Base-by-base conservation (phyloP, 768 basidiomycete genomes). In the Leccinum variicolor region DNA sequence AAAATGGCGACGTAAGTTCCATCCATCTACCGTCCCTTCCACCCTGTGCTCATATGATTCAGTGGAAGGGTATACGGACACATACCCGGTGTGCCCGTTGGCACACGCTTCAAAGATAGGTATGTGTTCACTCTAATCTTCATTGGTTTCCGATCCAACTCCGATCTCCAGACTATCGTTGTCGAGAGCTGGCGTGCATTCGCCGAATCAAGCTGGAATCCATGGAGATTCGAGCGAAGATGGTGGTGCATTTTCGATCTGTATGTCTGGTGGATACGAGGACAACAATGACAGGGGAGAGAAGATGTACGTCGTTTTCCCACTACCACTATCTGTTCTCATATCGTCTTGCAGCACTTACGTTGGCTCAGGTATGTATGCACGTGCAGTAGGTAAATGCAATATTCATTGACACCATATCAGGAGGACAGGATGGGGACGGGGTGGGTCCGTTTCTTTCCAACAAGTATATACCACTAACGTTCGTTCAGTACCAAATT, bases 271-370 rank as follows among this genome's bases (percentile, higher is more conserved):
- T 14, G 75, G 76, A 7, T 79, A 79, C 43, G 73, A 76, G 47
- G 78, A 79, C 61, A 73, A 79, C 56, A n/a, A 50, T 2, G 78
- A 79, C 31, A 1, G 45, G 0, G 78, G 78, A 29, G 69, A 76
- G 0, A 69, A 4, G 7, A 75, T 79, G 77, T 78, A 58, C 4
- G 75, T 59, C 56, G 31, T 28, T 25, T 45, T 25, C 2, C n/a
- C 17, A 29, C 43, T 11, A 7, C 36, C 11, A 23, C 31, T 31
- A 31, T 31, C 21, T 25, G 9, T 45, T 33, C 59, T 67, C 34
- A 60, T 23, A 2, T 9, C 17, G 26, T 3, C 56, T 55, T 31
- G 28, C 23, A 78, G 76, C 66, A 66, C 13, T 6, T 76, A 75
- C 29, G 68, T 69, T 6, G 77, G 76, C 50, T 63, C 67, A 48